A percentile compares a stretch with the other conserved stretches of the same genome.
Evolutionary conservation across 1,284 basidiomycete genomes (phyloP).

Genomic region (Porogramme epimiltina): DNA sequence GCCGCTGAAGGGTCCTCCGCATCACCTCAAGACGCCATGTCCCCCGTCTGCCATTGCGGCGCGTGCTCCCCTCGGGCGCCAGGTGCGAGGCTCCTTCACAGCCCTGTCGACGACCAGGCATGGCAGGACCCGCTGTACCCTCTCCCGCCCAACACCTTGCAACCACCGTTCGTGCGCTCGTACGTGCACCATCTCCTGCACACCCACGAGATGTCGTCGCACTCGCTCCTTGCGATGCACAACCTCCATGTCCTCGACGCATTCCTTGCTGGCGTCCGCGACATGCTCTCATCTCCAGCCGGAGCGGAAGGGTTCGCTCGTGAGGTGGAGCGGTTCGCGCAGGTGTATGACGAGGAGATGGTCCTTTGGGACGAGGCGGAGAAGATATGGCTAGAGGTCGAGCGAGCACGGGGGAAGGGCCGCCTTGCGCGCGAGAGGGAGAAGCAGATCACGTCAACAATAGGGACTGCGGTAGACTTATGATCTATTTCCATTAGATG

Average conservation of each 20-base stretch:
- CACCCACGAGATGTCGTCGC: slow-evolving; percentile 86
- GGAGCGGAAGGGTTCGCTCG: slow-evolving; percentile 36
- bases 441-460: slow-evolving; percentile 22
- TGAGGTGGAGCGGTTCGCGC: slow-evolving; percentile 55
- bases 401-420: slow-evolving; percentile 67
- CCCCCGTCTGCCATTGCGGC: slow-evolving; percentile 51
- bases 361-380: slow-evolving; percentile 53
- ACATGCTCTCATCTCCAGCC: slow-evolving; percentile 32
- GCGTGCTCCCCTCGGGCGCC: slow-evolving; percentile 62
- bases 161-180: slow-evolving; percentile 58
- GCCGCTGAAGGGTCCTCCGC: neutral
- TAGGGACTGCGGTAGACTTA: slow-evolving; percentile 21
- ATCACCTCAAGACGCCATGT: neutral
- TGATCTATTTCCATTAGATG: slow-evolving; percentile 8
- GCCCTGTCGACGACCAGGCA: slow-evolving; percentile 41
- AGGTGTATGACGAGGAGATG: slow-evolving; percentile 50
- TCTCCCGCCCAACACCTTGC: slow-evolving; percentile 14
- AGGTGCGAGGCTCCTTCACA: slow-evolving; percentile 47
- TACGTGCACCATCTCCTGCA: slow-evolving; percentile 82
- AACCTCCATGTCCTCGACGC: slow-evolving; percentile 67
- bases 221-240: slow-evolving; percentile 71
- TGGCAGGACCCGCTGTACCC: slow-evolving; percentile 16
- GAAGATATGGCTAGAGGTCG: slow-evolving; percentile 60
- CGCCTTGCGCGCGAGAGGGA: slow-evolving; percentile 56
- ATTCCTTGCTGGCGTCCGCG: slow-evolving; percentile 63